Evolutionary conservation across 106 monocot species (phyloP).

Genomic region (Dactylorhiza incarnata): DNA sequence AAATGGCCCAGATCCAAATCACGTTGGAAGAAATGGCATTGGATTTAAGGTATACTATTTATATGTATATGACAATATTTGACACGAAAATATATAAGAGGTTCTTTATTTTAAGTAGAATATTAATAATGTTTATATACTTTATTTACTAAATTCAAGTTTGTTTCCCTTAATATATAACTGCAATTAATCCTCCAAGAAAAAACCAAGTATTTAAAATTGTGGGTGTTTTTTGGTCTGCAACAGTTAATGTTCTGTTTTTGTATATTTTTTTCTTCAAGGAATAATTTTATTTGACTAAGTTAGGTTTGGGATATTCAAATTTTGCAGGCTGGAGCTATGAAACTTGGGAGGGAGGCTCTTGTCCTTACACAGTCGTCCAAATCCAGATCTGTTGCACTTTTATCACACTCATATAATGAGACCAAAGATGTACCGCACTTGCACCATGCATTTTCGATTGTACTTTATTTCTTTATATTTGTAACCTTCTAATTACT

Average conservation of each 20-base stretch:
- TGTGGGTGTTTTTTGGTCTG: neutral
- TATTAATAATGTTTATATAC: neutral
- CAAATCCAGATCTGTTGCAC: slow-evolving; percentile 58
- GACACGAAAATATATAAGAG: neutral
- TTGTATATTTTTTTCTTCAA: neutral
- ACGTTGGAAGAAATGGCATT: slow-evolving; percentile 65
- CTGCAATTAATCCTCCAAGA: neutral
- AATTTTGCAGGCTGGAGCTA: slow-evolving; percentile 52
- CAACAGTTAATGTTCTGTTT: neutral
- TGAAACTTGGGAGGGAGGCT: slow-evolving; percentile 75
- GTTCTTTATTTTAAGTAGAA: neutral
- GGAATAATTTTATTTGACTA: neutral
- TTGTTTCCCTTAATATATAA: neutral
- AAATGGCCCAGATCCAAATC: slow-evolving; percentile 21
- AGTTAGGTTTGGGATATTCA: neutral
- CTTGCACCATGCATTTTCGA: no score
- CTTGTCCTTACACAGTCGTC: slow-evolving; percentile 61
- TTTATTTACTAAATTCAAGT: neutral
- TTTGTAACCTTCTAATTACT: neutral
- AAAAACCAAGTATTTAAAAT: slow-evolving; percentile 1
- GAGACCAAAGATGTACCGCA: slow-evolving; percentile 49
- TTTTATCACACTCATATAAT: slow-evolving; percentile 68
- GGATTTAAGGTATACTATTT: slow-evolving; percentile 56
- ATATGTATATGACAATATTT: neutral
- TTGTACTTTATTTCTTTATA: neutral